Conservation (phyloP, 208 protist genomes). For the Phytomonas francai region DNA sequence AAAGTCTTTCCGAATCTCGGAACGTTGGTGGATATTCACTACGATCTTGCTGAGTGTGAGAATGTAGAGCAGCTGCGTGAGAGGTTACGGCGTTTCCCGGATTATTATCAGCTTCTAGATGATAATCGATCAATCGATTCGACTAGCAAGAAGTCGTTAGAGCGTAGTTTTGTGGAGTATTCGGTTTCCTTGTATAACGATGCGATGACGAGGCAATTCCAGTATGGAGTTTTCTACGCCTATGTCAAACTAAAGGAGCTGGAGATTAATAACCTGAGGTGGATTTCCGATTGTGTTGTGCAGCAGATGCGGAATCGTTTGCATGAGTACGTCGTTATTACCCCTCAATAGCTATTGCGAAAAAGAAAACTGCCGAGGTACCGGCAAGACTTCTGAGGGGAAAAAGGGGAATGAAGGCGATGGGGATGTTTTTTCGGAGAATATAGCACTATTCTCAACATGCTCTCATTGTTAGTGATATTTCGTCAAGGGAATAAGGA, state of each 20-base stretch:
- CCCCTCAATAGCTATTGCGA: constrained; percentile 18
- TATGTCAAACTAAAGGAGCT: constrained; percentile 92
- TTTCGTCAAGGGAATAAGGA: constrained; percentile 1
- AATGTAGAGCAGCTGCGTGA: constrained; percentile 75
- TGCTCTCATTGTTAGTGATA: constrained; percentile 9
- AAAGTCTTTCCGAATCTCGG: constrained; percentile 89
- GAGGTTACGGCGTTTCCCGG: constrained; percentile 65
- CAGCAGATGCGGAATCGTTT: constrained; percentile 86
- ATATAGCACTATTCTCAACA: background rate
- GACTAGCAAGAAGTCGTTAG: constrained; percentile 61
- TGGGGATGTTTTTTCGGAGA: constrained; percentile 9
- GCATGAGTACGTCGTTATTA: constrained; percentile 79
- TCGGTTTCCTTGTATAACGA: constrained; percentile 80
- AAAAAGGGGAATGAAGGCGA: constrained; percentile 11
- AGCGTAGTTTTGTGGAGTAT: constrained; percentile 83
- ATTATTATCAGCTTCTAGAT: constrained; percentile 77
- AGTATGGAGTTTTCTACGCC: constrained; percentile 91
- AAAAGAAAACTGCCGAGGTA: constrained; percentile 6
- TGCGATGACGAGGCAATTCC: constrained; percentile 85
- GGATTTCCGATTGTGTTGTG: constrained; percentile 90
- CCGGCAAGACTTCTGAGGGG: background rate
- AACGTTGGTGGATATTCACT: constrained; percentile 82
- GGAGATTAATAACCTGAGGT: constrained; percentile 90
- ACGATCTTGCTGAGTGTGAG: constrained; percentile 76
- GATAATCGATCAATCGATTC: constrained; percentile 53